phyloP scores from a whole-genome alignment of 306 rosid species.

The Hylodesmum podocarpum region DNA sequence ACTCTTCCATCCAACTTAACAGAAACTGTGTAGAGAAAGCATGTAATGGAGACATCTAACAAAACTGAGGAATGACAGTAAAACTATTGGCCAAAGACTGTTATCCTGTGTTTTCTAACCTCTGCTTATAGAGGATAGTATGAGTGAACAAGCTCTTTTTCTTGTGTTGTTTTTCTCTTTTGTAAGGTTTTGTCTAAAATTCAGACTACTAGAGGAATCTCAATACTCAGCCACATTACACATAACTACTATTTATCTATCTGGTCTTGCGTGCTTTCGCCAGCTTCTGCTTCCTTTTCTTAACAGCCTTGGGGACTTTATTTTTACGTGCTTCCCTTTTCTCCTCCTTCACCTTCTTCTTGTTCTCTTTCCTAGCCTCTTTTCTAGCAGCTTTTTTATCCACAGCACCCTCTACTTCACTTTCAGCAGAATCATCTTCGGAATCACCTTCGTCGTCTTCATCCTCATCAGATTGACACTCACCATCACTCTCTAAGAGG shows the following conservation, averaged over 20 bases:
- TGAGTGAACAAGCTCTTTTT: not conserved
- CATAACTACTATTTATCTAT: slow-evolving; percentile 36
- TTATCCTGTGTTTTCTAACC: slow-evolving; percentile 2
- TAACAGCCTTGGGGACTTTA: slow-evolving; percentile 79
- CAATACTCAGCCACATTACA: not conserved
- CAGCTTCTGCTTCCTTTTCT: slow-evolving; percentile 78
- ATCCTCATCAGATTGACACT: slow-evolving; percentile 38
- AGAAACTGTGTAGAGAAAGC: not conserved
- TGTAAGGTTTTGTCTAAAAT: not conserved
- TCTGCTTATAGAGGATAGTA: slow-evolving; percentile 5
- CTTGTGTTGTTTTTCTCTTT: not conserved
- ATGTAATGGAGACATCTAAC: not conserved
- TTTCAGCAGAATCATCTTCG: slow-evolving; percentile 49
- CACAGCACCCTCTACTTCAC: slow-evolving; percentile 40
- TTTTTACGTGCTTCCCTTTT: slow-evolving; percentile 78
- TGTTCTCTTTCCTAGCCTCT: slow-evolving; percentile 85
- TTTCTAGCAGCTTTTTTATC: slow-evolving; percentile 84
- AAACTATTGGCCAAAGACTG: not conserved
- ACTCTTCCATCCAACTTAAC: not conserved
- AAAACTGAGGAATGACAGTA: not conserved
- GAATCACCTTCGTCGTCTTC: slow-evolving; percentile 42
- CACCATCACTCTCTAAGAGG: slow-evolving; percentile 23
- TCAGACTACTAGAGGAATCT: not conserved
- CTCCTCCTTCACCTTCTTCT: slow-evolving; percentile 89
- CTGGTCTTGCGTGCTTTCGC: slow-evolving; percentile 70